phyloP scores from a whole-genome alignment of 331 rosid species.

The Quercus lobata region DNA sequence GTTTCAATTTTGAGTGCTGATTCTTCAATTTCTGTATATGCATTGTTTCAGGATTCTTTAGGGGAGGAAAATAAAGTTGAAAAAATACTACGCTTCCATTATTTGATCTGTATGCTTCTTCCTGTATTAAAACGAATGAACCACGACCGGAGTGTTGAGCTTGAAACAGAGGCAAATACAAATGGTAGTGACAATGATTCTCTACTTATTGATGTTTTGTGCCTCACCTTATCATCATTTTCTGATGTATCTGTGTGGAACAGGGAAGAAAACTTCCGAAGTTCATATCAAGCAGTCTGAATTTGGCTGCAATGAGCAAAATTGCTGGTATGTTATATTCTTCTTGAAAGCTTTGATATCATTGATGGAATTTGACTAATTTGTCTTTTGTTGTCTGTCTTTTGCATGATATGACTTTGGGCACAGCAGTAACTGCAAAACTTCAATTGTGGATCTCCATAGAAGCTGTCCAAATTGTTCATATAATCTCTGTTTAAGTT shows the following conservation, averaged over 20 bases:
- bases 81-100: slow-evolving; percentile 72
- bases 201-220: slow-evolving; percentile 8
- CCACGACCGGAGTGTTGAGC: slow-evolving; percentile 54
- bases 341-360: slow-evolving; percentile 12
- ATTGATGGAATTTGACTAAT: slow-evolving; percentile 9
- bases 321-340: slow-evolving; percentile 49
- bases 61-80: slow-evolving; percentile 57
- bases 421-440: slow-evolving; percentile 78
- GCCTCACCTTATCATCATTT: slow-evolving; percentile 9
- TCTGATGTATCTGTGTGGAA: slow-evolving; percentile 11
- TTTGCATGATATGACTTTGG: slow-evolving; percentile 26
- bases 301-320: slow-evolving; percentile 40
- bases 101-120: slow-evolving; percentile 85
- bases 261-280: slow-evolving; percentile 68
- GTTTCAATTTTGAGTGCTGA: slow-evolving; percentile 26
- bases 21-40: slow-evolving; percentile 20
- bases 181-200: slow-evolving; percentile 44
- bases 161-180: slow-evolving; percentile 66
- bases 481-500: slow-evolving; percentile 72
- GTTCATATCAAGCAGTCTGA: slow-evolving; percentile 69
- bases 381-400: slow-evolving; percentile 20
- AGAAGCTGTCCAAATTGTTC: slow-evolving; percentile 94
- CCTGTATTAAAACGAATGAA: slow-evolving; percentile 80
- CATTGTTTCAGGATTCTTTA: slow-evolving; percentile 58
- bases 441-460: slow-evolving; percentile 73